A percentile compares a stretch with the other conserved stretches of the same genome.
These are phyloP conservation scores for Arthroderma sp. DNA, from an alignment of 2,329 filamentous ascomycete species.

Conservation along the genomic window DNA sequence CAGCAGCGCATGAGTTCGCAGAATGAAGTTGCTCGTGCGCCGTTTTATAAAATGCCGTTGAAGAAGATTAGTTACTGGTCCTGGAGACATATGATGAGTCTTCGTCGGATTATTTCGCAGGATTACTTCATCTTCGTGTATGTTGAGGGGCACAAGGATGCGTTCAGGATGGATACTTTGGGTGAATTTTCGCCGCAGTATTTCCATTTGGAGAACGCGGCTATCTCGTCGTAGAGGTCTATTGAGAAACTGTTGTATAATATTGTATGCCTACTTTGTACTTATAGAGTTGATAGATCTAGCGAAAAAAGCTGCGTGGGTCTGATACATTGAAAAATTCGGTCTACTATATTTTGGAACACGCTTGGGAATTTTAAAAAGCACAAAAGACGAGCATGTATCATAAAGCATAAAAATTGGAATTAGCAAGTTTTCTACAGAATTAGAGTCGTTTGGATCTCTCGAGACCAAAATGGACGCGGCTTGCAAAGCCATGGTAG, in stretches of 20 bases:
- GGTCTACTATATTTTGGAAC: too few relatives aligned
- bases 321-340: too few relatives aligned
- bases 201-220: constrained; percentile 5
- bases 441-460: too few relatives aligned
- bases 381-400: too few relatives aligned
- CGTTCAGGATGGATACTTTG: constrained; percentile 26
- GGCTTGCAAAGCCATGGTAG: not conserved
- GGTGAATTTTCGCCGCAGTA: constrained; percentile 14
- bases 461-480: too few relatives aligned
- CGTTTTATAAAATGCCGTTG: constrained; percentile 23
- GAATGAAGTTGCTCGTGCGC: constrained; percentile 10
- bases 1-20: constrained; percentile 9
- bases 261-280: too few relatives aligned
- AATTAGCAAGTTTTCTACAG: too few relatives aligned
- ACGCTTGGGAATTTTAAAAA: too few relatives aligned
- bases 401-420: too few relatives aligned
- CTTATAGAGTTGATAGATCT: too few relatives aligned
- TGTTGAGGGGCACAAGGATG: constrained; percentile 22
- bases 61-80: constrained; percentile 19
- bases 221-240: not conserved
- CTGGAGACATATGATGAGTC: constrained; percentile 22
- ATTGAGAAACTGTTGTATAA: too few relatives aligned
- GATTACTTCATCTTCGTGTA: constrained; percentile 29
- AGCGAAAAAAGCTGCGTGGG: too few relatives aligned
- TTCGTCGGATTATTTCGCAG: constrained; percentile 27